Conservation (phyloP, 2,329 filamentous ascomycete species). For the Acarospora socialis region DNA sequence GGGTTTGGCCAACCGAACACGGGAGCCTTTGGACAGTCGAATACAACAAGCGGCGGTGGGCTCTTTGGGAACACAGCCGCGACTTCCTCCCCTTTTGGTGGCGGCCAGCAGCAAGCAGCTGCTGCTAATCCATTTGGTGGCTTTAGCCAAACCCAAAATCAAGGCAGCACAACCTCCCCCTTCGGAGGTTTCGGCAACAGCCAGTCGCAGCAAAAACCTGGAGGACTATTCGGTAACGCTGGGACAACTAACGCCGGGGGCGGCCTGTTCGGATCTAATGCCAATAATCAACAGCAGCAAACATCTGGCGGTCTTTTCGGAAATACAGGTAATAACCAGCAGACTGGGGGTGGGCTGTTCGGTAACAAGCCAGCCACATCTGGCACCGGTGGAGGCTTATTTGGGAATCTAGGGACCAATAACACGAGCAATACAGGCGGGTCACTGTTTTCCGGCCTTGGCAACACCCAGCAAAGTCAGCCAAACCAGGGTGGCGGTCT, state of each 20-base stretch:
- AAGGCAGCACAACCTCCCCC: conserved; percentile 18
- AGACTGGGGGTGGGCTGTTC: neutral
- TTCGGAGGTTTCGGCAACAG: conserved; percentile 29
- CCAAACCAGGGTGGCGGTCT: conserved; percentile 23
- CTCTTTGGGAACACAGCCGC: conserved; percentile 28
- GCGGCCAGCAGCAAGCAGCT: conserved; percentile 17
- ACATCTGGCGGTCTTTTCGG: conserved; percentile 43
- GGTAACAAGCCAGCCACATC: conserved; percentile 7
- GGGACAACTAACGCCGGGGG: conserved; percentile 20
- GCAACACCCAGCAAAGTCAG: conserved; percentile 12
- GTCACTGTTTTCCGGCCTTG: no score
- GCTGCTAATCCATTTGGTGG: conserved; percentile 13
- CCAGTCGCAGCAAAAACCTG: conserved; percentile 29
- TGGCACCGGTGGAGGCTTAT: conserved; percentile 15
- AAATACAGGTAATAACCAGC: conserved; percentile 8
- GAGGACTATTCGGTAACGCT: conserved; percentile 31
- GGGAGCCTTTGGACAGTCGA: no score
- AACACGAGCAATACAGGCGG: no score
- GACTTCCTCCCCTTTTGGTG: conserved; percentile 25
- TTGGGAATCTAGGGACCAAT: conserved; percentile 22
- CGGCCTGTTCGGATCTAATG: conserved; percentile 29
- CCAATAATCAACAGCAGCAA: conserved; percentile 21
- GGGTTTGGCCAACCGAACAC: no score
- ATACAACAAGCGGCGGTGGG: conserved; percentile 21
- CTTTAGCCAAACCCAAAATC: conserved; percentile 19